These are phyloP conservation scores for Raffaelea deltoideospora DNA, from an alignment of 2,329 filamentous ascomycete species.

Conservation along the genomic window DNA sequence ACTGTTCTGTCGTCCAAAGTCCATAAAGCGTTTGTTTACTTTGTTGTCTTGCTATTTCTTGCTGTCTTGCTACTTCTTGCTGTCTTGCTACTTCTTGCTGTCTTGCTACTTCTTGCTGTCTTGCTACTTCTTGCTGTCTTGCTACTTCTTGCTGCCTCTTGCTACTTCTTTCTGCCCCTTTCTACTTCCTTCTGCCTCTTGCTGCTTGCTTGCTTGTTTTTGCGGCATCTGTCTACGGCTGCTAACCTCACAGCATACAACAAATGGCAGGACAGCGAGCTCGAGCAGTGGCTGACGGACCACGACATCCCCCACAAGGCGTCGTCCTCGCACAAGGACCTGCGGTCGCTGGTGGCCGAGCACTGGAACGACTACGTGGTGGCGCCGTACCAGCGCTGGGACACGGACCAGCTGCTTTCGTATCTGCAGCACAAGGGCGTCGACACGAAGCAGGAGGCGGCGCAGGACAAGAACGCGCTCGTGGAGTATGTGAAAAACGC, in stretches of 20 bases:
- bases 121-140: too few relatives aligned
- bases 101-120: too few relatives aligned
- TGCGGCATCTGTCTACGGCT: background rate
- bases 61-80: too few relatives aligned
- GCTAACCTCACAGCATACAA: conserved; percentile 61
- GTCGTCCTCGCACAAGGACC: conserved; percentile 79
- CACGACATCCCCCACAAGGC: conserved; percentile 83
- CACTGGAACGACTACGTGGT: conserved; percentile 76
- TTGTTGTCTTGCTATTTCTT: too few relatives aligned
- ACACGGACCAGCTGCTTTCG: conserved; percentile 47
- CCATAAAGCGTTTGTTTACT: too few relatives aligned
- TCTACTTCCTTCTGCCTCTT: too few relatives aligned
- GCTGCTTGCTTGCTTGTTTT: too few relatives aligned
- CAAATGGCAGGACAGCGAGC: conserved; percentile 96
- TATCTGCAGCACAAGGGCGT: conserved; percentile 60
- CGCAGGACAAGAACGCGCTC: conserved; percentile 53
- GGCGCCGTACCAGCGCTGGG: conserved; percentile 64
- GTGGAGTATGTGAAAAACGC: conserved; percentile 52
- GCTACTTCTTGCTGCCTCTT: too few relatives aligned
- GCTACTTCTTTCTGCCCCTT: too few relatives aligned
- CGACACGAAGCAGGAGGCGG: conserved; percentile 50
- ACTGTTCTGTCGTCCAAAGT: too few relatives aligned
- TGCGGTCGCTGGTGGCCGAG: conserved; percentile 77
- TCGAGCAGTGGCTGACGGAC: conserved; percentile 92
- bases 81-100: too few relatives aligned